These are phyloP conservation scores for Podila epicladia DNA, from an alignment of 192 early-diverging fungal species.

Conservation along the genomic window DNA sequence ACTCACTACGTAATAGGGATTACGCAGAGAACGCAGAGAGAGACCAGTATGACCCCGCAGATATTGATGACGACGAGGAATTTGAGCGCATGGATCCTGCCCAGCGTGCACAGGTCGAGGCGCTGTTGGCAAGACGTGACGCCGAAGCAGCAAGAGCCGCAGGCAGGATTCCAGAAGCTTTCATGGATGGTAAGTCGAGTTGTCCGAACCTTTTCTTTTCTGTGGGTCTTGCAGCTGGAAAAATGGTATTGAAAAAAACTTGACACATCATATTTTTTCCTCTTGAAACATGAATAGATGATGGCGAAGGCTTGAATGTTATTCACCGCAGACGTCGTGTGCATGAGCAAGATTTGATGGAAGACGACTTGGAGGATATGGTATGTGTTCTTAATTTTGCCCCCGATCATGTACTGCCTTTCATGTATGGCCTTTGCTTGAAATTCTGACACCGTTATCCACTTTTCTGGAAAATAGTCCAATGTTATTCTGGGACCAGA, in stretches of 20 bases:
- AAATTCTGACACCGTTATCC: no score
- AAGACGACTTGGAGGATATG: constrained; percentile 46
- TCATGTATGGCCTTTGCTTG: background rate
- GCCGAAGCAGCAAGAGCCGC: constrained; percentile 68
- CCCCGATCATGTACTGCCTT: no score
- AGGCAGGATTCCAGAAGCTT: constrained; percentile 90
- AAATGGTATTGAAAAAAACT: background rate
- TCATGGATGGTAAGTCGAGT: constrained; percentile 74
- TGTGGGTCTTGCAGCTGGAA: constrained; percentile 6
- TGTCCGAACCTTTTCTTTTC: background rate
- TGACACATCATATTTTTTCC: background rate
- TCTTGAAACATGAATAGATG: background rate
- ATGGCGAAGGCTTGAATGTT: constrained; percentile 26
- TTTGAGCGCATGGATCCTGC: constrained; percentile 79
- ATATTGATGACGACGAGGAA: constrained; percentile 85
- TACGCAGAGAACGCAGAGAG: constrained; percentile 76
- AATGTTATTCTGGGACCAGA: constrained; percentile 58
- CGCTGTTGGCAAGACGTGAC: constrained; percentile 83
- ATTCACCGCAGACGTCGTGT: constrained; percentile 45
- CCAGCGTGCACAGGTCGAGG: constrained; percentile 79
- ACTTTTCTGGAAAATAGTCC: constrained; percentile 5
- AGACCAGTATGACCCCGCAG: constrained; percentile 84
- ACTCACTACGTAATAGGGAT: constrained; percentile 65
- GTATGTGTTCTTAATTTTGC: constrained; percentile 1
- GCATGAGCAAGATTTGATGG: constrained; percentile 46